Percentiles rank a stretch among this genome's conserved stretches.
phyloP scores from a whole-genome alignment of 352 stramenopile species.

The Phytophthora sojae region DNA sequence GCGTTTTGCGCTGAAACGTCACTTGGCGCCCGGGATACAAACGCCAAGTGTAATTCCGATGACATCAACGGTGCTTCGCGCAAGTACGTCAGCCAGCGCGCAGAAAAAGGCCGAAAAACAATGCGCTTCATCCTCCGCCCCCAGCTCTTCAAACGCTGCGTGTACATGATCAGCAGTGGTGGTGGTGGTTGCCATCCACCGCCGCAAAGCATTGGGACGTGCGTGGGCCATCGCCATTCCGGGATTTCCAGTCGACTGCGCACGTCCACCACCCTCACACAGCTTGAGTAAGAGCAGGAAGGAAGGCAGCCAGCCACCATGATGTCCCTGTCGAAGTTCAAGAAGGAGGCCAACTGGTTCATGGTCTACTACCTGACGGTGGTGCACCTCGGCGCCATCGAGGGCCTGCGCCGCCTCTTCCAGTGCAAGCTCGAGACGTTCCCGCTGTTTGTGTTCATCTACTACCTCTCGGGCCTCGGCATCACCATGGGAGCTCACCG shows the following conservation, averaged over 20 bases:
- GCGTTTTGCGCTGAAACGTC: slow-evolving; percentile 33
- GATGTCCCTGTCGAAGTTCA: slow-evolving; percentile 66
- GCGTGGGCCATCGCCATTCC: slow-evolving; percentile 22
- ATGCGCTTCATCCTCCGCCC: slow-evolving; percentile 16
- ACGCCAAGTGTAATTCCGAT: slow-evolving; percentile 27
- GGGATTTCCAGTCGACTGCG: slow-evolving; percentile 34
- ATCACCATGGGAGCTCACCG: slow-evolving; percentile 98
- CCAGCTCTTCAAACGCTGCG: slow-evolving; percentile 10
- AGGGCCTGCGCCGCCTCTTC: slow-evolving; percentile 88
- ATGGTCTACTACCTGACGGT: slow-evolving; percentile 98
- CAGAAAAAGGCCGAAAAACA: slow-evolving; percentile 10
- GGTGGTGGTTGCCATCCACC: slow-evolving; percentile 7
- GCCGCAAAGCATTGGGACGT: no score
- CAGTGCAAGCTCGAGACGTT: slow-evolving; percentile 89
- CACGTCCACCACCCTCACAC: slow-evolving; percentile 1
- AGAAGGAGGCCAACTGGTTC: slow-evolving; percentile 96
- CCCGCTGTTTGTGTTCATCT: slow-evolving; percentile 92
- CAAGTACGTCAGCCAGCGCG: slow-evolving; percentile 44
- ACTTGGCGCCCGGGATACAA: slow-evolving; percentile 33
- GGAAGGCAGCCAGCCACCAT: slow-evolving; percentile 40
- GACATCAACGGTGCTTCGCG: slow-evolving; percentile 43
- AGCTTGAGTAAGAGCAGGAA: no score
- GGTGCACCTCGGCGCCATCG: slow-evolving; percentile 92
- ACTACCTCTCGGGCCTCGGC: slow-evolving; percentile 95
- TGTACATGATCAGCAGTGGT: slow-evolving; percentile 7